A percentile compares a stretch with the other conserved stretches of the same genome.
phyloP scores from a whole-genome alignment of 257 asterid genomes.

The Solanum pinnatisectum region DNA sequence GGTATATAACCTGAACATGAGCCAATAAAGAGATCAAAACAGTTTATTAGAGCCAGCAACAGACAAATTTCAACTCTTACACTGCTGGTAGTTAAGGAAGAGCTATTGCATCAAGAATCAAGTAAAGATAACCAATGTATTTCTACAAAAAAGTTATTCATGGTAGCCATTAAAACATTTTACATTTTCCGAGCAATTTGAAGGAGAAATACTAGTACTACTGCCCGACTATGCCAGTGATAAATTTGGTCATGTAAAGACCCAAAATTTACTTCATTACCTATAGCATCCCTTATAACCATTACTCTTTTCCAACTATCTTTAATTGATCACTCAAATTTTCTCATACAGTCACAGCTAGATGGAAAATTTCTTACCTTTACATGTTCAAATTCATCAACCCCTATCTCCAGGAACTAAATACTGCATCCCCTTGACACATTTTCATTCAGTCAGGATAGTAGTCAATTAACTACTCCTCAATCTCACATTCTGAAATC shows the following conservation, averaged over 20 bases:
- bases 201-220: not conserved
- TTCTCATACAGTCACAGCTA: not conserved
- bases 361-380: not conserved
- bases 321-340: not conserved
- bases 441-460: not conserved
- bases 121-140: not conserved
- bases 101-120: not conserved
- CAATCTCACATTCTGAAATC: not conserved
- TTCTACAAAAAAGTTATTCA: not conserved
- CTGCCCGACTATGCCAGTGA: not conserved
- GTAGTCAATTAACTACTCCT: not conserved
- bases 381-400: not conserved
- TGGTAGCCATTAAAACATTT: not conserved
- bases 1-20: conserved; percentile 21
- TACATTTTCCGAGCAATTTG: not conserved
- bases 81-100: not conserved
- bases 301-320: not conserved
- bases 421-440: not conserved
- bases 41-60: not conserved
- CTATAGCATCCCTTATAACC: not conserved
- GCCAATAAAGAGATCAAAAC: not conserved
- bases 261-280: not conserved
- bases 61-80: not conserved
- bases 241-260: not conserved
- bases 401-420: not conserved